Percentiles rank a stretch among this genome's conserved stretches.
These are phyloP conservation scores for Botrytis pseudocinerea DNA, from an alignment of 2,329 filamentous ascomycete species.

Conservation along the genomic window DNA sequence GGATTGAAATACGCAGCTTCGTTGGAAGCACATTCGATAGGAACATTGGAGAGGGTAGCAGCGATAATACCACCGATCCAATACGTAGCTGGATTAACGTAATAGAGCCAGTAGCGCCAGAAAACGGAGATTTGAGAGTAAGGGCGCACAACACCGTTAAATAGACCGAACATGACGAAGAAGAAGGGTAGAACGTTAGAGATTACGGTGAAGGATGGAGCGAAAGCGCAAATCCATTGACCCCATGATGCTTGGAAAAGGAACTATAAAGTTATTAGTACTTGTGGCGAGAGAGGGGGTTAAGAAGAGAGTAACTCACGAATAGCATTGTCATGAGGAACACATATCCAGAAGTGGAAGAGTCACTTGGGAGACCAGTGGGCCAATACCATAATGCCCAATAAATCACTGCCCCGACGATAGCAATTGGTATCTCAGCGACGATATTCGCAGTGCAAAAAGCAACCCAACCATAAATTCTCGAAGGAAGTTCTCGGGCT, in stretches of 20 bases:
- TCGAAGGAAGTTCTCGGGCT: slow-evolving; percentile 68
- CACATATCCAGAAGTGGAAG: slow-evolving; percentile 68
- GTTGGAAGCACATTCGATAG: slow-evolving; percentile 50
- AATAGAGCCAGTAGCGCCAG: slow-evolving; percentile 51
- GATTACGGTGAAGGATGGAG: slow-evolving; percentile 76
- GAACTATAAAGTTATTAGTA: slow-evolving; percentile 7
- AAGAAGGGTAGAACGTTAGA: slow-evolving; percentile 53
- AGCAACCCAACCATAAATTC: slow-evolving; percentile 76
- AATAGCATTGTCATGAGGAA: slow-evolving; percentile 79
- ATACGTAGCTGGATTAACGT: slow-evolving; percentile 68
- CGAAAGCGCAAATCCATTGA: slow-evolving; percentile 76
- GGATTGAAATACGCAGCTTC: slow-evolving; percentile 65
- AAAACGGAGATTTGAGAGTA: slow-evolving; percentile 51
- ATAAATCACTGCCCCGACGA: slow-evolving; percentile 66
- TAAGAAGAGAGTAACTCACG: slow-evolving; percentile 30
- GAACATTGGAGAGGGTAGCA: slow-evolving; percentile 56
- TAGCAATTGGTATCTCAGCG: slow-evolving; percentile 69
- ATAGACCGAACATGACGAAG: slow-evolving; percentile 65
- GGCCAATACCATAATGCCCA: slow-evolving; percentile 78
- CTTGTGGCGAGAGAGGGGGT: background rate
- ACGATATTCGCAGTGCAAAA: slow-evolving; percentile 74
- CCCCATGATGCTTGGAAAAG: slow-evolving; percentile 61
- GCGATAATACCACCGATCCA: slow-evolving; percentile 69
- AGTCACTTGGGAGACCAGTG: slow-evolving; percentile 66
- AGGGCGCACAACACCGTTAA: slow-evolving; percentile 74